These are phyloP conservation scores for Bipolaris cookei DNA, from an alignment of 2,329 filamentous ascomycete genomes.

Conservation along the genomic window DNA sequence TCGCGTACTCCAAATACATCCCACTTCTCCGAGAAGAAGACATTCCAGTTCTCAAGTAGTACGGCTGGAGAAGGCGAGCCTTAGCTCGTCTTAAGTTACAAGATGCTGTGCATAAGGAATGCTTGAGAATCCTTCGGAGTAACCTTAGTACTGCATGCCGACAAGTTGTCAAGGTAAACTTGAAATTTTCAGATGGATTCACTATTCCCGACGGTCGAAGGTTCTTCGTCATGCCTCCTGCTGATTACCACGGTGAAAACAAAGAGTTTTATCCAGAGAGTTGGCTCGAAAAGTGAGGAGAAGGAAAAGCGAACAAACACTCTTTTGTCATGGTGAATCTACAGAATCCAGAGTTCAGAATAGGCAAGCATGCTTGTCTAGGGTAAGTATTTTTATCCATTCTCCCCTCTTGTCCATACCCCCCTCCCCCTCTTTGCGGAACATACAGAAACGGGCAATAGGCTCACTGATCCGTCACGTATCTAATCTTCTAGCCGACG, in stretches of 20 bases:
- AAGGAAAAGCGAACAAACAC: background rate
- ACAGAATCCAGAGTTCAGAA: background rate
- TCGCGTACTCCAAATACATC: background rate
- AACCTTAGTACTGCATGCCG: background rate
- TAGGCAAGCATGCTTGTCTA: constrained; percentile 1
- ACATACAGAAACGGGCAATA: background rate
- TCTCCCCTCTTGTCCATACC: background rate
- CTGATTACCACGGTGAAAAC: background rate
- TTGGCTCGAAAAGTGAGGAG: background rate
- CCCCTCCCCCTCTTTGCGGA: no score
- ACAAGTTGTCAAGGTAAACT: background rate
- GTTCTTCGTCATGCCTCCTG: background rate
- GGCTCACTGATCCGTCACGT: background rate
- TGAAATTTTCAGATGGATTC: constrained; percentile 1
- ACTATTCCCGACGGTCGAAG: background rate
- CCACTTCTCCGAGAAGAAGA: constrained; percentile 1
- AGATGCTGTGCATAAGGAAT: constrained; percentile 1
- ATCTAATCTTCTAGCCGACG: background rate
- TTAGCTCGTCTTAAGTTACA: background rate
- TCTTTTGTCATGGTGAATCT: background rate
- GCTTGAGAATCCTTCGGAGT: background rate
- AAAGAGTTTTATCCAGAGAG: constrained; percentile 1
- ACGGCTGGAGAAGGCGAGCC: constrained; percentile 2
- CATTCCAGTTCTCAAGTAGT: background rate
- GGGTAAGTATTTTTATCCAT: background rate